Base-by-base conservation (phyloP, 2,329 filamentous ascomycete genomes). In the Arthrobotrys sphaeroides region DNA sequence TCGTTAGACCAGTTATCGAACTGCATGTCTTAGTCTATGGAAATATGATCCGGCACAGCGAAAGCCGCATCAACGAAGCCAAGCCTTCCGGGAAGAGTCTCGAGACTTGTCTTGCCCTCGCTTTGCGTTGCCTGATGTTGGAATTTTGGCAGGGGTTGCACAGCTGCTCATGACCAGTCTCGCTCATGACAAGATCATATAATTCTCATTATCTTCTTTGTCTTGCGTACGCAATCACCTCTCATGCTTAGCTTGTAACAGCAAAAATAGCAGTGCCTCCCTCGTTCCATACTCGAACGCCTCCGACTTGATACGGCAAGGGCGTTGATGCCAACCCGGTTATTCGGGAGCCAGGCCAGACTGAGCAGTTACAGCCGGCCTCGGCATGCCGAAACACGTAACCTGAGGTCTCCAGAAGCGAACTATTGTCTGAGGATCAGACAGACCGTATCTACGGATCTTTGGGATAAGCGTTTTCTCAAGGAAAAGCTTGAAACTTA, bases 101-200 rank as follows among this genome's bases (percentile, higher is more conserved):
- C 51, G 12, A 38, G 51, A 22, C 31, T 47, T 61, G 45, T 26
- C 45, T 65, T 51, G 45, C 31, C 45, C 28, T 40, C 42, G 20
- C 24, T 59, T 42, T 61, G 55, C 24, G 66, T 70, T 70, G 55
- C 66, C 55, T 28, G 66, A 70, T 26, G 66, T 70, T 70, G 66
- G 40, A 70, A 43, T 28, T 43, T 60, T 43, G 10, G 53, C 53
- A 59, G 53, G 53, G 53, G 28, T 59, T 59, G 24, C 53, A 43
- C 16, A 18, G 40, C 16, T n/a, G 16, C 47, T 53, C 43, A 16
- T 43, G 6, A n/a, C n/a, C n/a, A n/a, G n/a, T n/a, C n/a, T n/a
- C n/a, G n/a, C n/a, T n/a, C n/a, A n/a, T n/a, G n/a, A n/a, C n/a
- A n/a, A n/a, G n/a, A n/a, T n/a, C 49, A 53, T 53, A 20, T 20